Base-by-base conservation (phyloP, 495 filamentous ascomycete species). In the Penicillium chermesinum region DNA sequence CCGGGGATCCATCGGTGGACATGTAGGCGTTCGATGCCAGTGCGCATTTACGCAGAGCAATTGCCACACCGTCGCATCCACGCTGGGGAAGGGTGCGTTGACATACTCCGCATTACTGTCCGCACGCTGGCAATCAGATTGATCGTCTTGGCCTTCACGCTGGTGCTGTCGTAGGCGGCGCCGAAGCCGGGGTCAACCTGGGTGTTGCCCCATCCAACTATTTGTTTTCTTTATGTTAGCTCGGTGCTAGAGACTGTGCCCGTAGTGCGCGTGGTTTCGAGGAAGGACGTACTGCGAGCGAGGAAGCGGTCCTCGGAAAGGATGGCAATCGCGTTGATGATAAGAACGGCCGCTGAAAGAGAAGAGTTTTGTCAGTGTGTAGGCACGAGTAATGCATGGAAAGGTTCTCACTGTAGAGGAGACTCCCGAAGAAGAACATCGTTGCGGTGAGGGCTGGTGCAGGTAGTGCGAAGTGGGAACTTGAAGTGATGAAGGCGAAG, bases 261-360 rank as follows among this genome's bases (percentile, higher is more conserved):
- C 22, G 37, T 9, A 34, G 8, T 9, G 33, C 19, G 19, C 19
- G 38, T 40, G 36, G 53, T 10, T 30, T 30, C 25, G 35, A 30
- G 44, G 48, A 37, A 39, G 25, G 41, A 71, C 82, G 56, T 85
- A 95, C 89, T 93, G 58, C 94, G 82, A 41, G 94, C 93, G 41
- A 98, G 84, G 67, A 98, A 98, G 22, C 94, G 83, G 72, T 98
- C 93, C 80, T 98, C 91, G 58, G 90, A 96, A 41, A 97, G 84
- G 68, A 98, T 84, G 42, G 90, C 88, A 63, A 97, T 88, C 34
- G 88, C 88, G 71, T 98, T 98, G 62, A 91, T 81, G 63, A 97
- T 78, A 61, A 98, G 86, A 63, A 95, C 71, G 48, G 80, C 76
- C 42, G 88, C 89, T 93, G n/a, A n/a, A n/a, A 59, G 17, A 39